Evolutionary conservation across 1,284 basidiomycete species (phyloP), one percentile per base, ranked within the genome.

Genomic region (Ceratobasidium theobromae): DNA sequence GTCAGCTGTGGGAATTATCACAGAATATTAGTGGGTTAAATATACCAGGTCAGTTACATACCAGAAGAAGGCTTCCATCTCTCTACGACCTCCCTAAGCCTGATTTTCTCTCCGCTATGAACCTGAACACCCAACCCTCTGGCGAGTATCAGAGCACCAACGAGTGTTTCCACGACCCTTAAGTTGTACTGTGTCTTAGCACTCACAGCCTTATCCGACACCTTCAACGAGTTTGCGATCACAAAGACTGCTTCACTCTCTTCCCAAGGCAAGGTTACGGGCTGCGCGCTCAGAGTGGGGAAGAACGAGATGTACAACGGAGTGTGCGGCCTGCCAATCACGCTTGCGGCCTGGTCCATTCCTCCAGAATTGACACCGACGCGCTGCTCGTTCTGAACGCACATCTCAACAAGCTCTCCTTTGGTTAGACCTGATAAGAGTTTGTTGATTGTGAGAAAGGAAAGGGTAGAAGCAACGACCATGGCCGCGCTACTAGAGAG

Each of bases 261-360:
- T 1, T 72, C 72, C n/a, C 62, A 65, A 1, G 75, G 75, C 4
- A 79, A 80, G 0, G 84, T 84, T 12, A 87, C 82, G 0, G 86
- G 82, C 32, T 83, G 81, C 0, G 87, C 88, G 38, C 78, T 74
- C 12, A 95, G 83, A n/a, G 78, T 77, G 4, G 92, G 93, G 75
- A 86, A 88, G 81, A 94, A 95, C 21, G 86, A 82, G 72, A 93
- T 86, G 73, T 91, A 91, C 28, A 93, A 81, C 0, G 89, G 87
- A 2, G 87, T 85, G 35, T 83, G 81, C 1, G 87, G 80, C 30
- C 82, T 80, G 21, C 84, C 87, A 67, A 93, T 86, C 21, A 91
- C 87, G 0, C 89, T 91, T 0, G 90, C 88, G 0, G 91, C 88
- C 79, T 93, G 91, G 75, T 93, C 89, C 84, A 91, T 87, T 88